Percentiles rank a stretch among this genome's conserved stretches.
phyloP scores from a whole-genome alignment of 192 early-diverging fungal species.

The Spizellomyces punctatus region DNA sequence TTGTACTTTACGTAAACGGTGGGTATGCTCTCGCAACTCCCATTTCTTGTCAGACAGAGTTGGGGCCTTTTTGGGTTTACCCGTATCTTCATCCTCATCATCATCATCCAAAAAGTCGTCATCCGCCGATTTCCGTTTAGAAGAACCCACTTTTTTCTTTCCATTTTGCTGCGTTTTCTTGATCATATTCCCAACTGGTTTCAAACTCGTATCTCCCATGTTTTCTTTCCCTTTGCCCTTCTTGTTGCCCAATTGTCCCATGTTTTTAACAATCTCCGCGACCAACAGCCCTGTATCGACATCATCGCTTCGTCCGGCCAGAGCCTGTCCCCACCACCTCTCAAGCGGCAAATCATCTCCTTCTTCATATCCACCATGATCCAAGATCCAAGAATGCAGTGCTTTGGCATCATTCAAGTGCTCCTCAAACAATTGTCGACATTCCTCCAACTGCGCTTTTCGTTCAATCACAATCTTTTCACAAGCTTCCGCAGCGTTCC shows the following conservation, averaged over 20 bases:
- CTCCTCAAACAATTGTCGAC: conserved; percentile 22
- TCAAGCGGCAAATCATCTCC: conserved; percentile 15
- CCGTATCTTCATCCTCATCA: conserved; percentile 21
- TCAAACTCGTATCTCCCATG: neutral
- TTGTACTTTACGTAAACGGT: conserved; percentile 26
- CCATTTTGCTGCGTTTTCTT: neutral
- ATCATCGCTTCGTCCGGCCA: neutral
- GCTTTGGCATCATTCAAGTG: conserved; percentile 24
- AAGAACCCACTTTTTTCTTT: neutral
- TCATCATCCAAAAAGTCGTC: conserved; percentile 7
- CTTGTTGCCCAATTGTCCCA: conserved; percentile 8
- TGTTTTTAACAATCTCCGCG: conserved; percentile 9
- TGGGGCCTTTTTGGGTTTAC: conserved; percentile 3
- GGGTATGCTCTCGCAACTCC: conserved; percentile 38
- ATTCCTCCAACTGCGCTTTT: conserved; percentile 37
- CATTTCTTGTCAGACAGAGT: conserved; percentile 32
- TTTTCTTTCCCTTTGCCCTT: conserved; percentile 8
- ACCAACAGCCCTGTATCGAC: conserved; percentile 14
- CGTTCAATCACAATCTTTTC: conserved; percentile 40
- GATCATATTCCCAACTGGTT: neutral
- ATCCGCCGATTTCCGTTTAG: conserved; percentile 2
- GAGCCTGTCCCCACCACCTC: neutral
- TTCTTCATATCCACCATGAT: conserved; percentile 27
- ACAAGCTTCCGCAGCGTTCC: conserved; percentile 37
- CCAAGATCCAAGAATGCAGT: conserved; percentile 7